These are phyloP conservation scores for Cyclostephanos tholiformis DNA, from an alignment of 108 stramenopile genomes.

Conservation along the genomic window DNA sequence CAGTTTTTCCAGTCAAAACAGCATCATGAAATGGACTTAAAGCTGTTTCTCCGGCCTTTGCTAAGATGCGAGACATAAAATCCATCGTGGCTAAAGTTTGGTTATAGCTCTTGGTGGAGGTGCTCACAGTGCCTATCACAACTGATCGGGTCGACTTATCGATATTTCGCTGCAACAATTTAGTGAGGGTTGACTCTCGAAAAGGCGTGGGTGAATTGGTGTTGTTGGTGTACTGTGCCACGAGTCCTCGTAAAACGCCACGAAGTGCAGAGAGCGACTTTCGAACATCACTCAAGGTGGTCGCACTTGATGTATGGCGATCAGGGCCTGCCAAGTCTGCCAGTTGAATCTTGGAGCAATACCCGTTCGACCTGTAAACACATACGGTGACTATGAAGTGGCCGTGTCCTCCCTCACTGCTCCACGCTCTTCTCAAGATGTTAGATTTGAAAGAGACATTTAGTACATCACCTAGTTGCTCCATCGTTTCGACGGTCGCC, in stretches of 20 bases:
- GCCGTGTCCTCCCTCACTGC: conserved; percentile 54
- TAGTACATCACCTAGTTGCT: conserved; percentile 15
- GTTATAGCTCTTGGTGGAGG: conserved; percentile 57
- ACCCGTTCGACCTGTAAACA: background rate
- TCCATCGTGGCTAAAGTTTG: conserved; percentile 66
- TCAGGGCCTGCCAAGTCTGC: conserved; percentile 58
- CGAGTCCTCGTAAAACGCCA: conserved; percentile 51
- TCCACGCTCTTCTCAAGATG: conserved; percentile 24
- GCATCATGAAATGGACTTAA: conserved; percentile 51
- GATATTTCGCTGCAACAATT: conserved; percentile 75
- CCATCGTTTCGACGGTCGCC: conserved; percentile 49
- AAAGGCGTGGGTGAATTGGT: conserved; percentile 46
- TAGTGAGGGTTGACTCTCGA: conserved; percentile 75
- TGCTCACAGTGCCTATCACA: conserved; percentile 61
- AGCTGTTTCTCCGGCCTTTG: conserved; percentile 55
- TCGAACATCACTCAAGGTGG: conserved; percentile 39
- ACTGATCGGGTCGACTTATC: conserved; percentile 53
- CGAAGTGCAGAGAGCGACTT: conserved; percentile 61
- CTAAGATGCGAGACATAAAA: conserved; percentile 61
- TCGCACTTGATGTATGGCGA: conserved; percentile 18
- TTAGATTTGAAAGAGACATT: conserved; percentile 29
- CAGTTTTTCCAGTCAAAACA: background rate
- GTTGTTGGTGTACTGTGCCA: conserved; percentile 10
- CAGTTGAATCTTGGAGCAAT: conserved; percentile 41
- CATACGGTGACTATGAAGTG: conserved; percentile 57